Evolutionary conservation across 495 filamentous ascomycete genomes (phyloP), one percentile per base, ranked within the genome.

Genomic region (Annulohypoxylon stygium): DNA sequence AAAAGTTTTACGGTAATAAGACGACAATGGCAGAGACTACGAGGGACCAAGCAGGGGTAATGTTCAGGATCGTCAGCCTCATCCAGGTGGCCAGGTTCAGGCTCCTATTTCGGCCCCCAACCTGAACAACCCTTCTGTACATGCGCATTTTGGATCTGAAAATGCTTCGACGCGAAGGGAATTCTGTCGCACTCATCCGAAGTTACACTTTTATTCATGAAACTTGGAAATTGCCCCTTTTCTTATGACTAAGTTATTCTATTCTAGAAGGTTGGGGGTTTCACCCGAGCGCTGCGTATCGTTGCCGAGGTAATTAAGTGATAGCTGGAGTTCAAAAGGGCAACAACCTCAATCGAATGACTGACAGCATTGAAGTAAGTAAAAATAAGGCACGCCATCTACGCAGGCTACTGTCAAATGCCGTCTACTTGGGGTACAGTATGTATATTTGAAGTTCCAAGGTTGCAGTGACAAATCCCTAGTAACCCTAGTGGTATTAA

Each of bases 41-140:
- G 47, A 47, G 43, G 18, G 16, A 47, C 20, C 18, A 45, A 30
- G 47, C 62, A 71, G 65, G 70, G 70, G 59, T 60, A 23, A 4
- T 34, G 36, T 73, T 61, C 18, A 59, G 71, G 65, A 58, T 65
- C 72, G 45, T 75, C 72, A 75, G 72, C 72, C 72, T 70, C 72
- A 75, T 70, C 53, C 43, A 51, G 50, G 63, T 58, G 63, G 59
- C 36, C 51, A 75, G 63, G 71, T 67, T 74, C 23, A 18, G 25
- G 57, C 36, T 75, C 63, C 67, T 57, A 41, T 36, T 45, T 48
- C 53, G 63, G 67, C 66, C 67, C 67, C 67, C 66, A 64, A 65
- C 53, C 50, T 33, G 54, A 23, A 45, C 34, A 67, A 51, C 62
- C 48, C 34, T 70, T 70, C 61, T 67, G 65, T 59, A 66, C 57